Percentiles rank a stretch among this genome's conserved stretches.
These are phyloP conservation scores for Verticillium nubilum DNA, from an alignment of 2,329 filamentous ascomycete species.

Conservation along the genomic window DNA sequence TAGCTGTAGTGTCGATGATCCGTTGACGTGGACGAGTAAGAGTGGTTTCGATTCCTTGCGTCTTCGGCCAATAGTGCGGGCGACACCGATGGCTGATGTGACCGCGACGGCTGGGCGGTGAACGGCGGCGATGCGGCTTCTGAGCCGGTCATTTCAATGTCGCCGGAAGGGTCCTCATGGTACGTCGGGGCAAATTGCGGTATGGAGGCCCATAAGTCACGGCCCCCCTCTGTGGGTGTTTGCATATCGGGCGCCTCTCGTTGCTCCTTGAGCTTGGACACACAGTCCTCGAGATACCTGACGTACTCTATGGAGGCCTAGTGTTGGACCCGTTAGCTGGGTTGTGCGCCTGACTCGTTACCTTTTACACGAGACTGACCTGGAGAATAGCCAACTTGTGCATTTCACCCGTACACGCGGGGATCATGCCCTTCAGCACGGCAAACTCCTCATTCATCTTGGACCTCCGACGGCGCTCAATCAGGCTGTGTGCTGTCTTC, in stretches of 20 bases:
- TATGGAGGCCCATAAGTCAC: conserved; percentile 19
- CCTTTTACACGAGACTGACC: conserved; percentile 42
- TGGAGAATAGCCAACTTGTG: conserved; percentile 94
- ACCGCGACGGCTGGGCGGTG: conserved; percentile 22
- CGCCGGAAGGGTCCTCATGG: conserved; percentile 32
- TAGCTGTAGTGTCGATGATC: conserved; percentile 47
- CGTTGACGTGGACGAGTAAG: conserved; percentile 48
- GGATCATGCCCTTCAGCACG: conserved; percentile 90
- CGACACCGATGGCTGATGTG: conserved; percentile 44
- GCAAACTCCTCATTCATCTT: conserved; percentile 99
- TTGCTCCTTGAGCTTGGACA: conserved; percentile 68
- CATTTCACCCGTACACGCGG: conserved; percentile 95
- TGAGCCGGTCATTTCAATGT: conserved; percentile 58
- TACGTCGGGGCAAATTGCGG: conserved; percentile 25
- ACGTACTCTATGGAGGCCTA: conserved; percentile 96
- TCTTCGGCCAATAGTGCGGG: conserved; percentile 45
- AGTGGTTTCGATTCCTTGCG: conserved; percentile 38
- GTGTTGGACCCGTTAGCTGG: neutral
- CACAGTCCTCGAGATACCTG: conserved; percentile 86
- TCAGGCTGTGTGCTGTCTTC: conserved; percentile 93
- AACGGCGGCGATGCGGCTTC: conserved; percentile 43
- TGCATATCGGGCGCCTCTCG: conserved; percentile 21
- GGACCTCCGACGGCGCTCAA: conserved; percentile 80
- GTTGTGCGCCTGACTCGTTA: neutral
- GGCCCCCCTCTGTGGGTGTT: conserved; percentile 4